A percentile compares a stretch with the other conserved stretches of the same genome.
These are phyloP conservation scores for Somion occarium DNA, from an alignment of 1,284 basidiomycete species.

Conservation along the genomic window DNA sequence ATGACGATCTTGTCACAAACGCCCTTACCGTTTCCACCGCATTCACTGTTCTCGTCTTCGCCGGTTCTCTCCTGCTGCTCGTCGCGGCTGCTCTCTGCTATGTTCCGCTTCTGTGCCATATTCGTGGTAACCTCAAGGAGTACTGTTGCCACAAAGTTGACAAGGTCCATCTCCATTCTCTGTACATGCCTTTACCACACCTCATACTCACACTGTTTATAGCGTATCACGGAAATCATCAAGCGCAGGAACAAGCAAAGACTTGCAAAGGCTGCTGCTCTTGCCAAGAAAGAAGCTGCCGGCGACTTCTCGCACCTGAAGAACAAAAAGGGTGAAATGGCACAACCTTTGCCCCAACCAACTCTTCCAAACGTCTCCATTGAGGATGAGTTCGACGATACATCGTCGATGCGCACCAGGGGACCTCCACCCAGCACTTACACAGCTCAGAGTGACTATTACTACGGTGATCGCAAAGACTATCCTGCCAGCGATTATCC, in stretches of 20 bases:
- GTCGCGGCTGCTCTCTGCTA: slow-evolving; percentile 86
- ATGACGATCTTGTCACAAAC: slow-evolving; percentile 72
- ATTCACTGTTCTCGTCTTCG: slow-evolving; percentile 88
- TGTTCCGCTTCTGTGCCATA: slow-evolving; percentile 89
- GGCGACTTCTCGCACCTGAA: slow-evolving; percentile 89
- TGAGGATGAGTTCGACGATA: slow-evolving; percentile 73
- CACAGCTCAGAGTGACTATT: slow-evolving; percentile 45
- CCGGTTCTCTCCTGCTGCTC: slow-evolving; percentile 78
- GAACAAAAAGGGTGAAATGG: slow-evolving; percentile 89
- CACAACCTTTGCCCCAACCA: slow-evolving; percentile 86
- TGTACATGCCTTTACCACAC: slow-evolving; percentile 3
- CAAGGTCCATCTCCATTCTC: slow-evolving; percentile 52
- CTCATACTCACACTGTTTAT: slow-evolving; percentile 3
- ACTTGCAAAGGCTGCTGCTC: slow-evolving; percentile 73
- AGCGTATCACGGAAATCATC: slow-evolving; percentile 92
- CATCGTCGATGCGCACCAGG: slow-evolving; percentile 53
- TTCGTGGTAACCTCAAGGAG: slow-evolving; percentile 96
- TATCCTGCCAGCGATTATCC: slow-evolving; percentile 41
- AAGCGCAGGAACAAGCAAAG: slow-evolving; percentile 89
- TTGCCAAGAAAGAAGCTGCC: slow-evolving; percentile 87
- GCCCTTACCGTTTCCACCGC: slow-evolving; percentile 85
- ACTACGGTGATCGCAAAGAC: slow-evolving; percentile 49
- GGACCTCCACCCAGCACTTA: slow-evolving; percentile 50
- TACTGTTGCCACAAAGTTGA: slow-evolving; percentile 99
- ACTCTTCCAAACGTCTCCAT: slow-evolving; percentile 91